Evolutionary conservation across 2,329 filamentous ascomycete genomes (phyloP).

Genomic region (Xylaria sp.): DNA sequence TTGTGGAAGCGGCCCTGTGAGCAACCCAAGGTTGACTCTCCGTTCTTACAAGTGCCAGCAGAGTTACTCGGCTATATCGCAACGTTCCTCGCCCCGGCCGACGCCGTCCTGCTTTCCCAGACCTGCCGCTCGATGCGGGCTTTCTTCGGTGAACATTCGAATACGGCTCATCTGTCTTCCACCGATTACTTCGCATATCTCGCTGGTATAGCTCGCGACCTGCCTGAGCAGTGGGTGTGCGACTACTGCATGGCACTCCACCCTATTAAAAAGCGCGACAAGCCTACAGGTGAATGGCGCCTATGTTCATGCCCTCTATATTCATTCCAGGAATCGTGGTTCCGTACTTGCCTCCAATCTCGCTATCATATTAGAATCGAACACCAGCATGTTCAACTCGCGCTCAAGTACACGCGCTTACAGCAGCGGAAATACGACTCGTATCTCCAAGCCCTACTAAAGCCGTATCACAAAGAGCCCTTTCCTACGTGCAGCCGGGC

Average conservation of each 20-base stretch:
- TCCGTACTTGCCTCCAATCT: background rate
- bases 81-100: background rate
- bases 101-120: conserved; percentile 8
- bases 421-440: conserved; percentile 14
- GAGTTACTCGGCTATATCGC: background rate
- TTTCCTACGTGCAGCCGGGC: background rate
- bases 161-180: background rate
- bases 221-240: conserved; percentile 10
- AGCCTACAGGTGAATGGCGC: background rate
- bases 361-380: background rate
- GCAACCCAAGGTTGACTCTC: background rate
- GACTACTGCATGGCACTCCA: conserved; percentile 13
- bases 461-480: background rate
- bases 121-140: conserved; percentile 12
- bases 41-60: conserved; percentile 2
- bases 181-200: conserved; percentile 13
- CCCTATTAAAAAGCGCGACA: conserved; percentile 9
- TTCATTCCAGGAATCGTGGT: background rate
- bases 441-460: conserved; percentile 13
- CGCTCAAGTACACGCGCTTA: conserved; percentile 26
- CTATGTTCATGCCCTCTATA: background rate
- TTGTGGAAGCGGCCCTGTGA: conserved; percentile 6
- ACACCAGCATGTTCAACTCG: conserved; percentile 24
- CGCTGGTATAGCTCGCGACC: background rate
- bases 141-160: background rate